phyloP scores from a whole-genome alignment of 73 alveolate species.

The Stentor roeselii region DNA sequence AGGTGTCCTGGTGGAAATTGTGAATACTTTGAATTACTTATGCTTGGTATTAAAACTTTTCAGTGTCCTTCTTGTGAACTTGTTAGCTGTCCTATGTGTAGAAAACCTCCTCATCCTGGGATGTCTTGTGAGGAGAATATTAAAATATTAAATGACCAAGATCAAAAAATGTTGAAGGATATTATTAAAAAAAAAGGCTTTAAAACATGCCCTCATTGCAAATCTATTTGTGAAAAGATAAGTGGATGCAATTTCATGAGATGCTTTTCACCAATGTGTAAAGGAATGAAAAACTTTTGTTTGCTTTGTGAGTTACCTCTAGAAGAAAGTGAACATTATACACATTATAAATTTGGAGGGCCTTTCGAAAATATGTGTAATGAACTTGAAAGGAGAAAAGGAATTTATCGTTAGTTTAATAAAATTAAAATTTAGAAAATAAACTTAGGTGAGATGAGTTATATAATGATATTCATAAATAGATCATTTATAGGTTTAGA shows the following conservation, averaged over 20 bases:
- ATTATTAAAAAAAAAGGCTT: not conserved
- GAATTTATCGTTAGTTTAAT: no score
- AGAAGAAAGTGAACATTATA: slow-evolving; percentile 2
- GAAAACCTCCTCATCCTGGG: not conserved
- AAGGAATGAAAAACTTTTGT: slow-evolving; percentile 15
- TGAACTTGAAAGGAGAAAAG: not conserved
- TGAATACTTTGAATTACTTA: not conserved
- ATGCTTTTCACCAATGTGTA: not conserved
- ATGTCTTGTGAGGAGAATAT: not conserved
- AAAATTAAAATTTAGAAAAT: no score
- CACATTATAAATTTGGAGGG: slow-evolving; percentile 31
- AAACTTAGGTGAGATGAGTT: no score
- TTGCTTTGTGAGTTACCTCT: slow-evolving; percentile 8
- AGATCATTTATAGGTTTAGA: no score
- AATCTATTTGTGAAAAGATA: not conserved
- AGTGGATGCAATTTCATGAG: slow-evolving; percentile 20
- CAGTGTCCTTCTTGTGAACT: not conserved
- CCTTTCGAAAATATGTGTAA: slow-evolving; percentile 31
- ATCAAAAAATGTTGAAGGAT: not conserved
- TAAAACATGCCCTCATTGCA: not conserved
- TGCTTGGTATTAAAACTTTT: not conserved
- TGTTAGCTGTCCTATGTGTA: not conserved
- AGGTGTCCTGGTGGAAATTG: not conserved
- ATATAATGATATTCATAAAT: no score
- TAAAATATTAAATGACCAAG: not conserved